Base-by-base conservation (phyloP, 1,284 basidiomycete species). In the Cutaneotrichosporon spelunceum region DNA sequence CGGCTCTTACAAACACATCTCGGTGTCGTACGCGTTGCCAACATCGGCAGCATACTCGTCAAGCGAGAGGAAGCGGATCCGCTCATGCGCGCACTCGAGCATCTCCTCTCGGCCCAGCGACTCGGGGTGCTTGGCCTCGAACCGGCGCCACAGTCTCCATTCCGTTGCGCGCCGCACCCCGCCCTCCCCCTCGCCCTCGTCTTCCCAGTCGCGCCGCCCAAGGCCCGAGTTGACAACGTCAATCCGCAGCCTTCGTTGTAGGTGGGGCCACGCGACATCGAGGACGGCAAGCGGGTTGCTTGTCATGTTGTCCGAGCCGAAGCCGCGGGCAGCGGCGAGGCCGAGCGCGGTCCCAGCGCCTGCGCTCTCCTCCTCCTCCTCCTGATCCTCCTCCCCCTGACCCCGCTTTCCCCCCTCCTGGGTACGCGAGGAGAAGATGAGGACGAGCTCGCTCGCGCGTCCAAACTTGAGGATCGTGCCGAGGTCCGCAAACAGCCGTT, bases 401-500 rank as follows among this genome's bases (percentile, higher is more conserved):
- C n/a, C n/a, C n/a, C n/a, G n/a, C n/a, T n/a, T n/a, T n/a, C n/a
- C n/a, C n/a, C n/a, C 47, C 2, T 19, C 16, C 4, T 4, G 24
- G 8, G 26, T 8, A n/a, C 6, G 10, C 8, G 10, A 4, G 8
- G 48, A 8, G 27, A 50, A 50, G 26, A 50, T 19, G 27, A 50
- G 48, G 2, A 29, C 26, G 0, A 50, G 13, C 27, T 50, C 48
- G 19, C 21, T 27, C 27, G 48, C 48, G 2, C 48, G 48, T 2
- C 48, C 48, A 19, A 50, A 50, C 26, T 29, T 27, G 26, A 50
- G 48, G 13, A 50, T 50, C 26, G 26, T 27, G 27, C 48, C 48
- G 10, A 50, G 27, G 16, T 50, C 48, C 8, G 3, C 27, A 16
- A 50, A 50, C 7, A 50, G 48, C 26, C 48, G 26, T 19, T 27